A percentile compares a stretch with the other conserved stretches of the same genome.
These are phyloP conservation scores for Flagelloscypha sp. DNA, from an alignment of 768 basidiomycete species.

Conservation along the genomic window DNA sequence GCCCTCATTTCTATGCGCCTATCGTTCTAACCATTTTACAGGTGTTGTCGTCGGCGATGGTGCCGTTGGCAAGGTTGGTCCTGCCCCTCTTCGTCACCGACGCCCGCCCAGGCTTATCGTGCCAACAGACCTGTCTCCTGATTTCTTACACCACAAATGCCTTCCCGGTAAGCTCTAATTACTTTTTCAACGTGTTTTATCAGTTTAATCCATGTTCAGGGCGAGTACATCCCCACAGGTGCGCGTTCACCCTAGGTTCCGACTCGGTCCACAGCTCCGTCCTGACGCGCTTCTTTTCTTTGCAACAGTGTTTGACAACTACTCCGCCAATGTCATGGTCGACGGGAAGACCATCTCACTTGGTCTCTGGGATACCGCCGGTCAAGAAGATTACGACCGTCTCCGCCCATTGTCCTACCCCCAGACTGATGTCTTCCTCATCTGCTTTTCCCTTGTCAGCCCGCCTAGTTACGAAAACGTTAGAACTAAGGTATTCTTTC, in stretches of 20 bases:
- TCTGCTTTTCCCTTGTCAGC: slow-evolving; percentile 97
- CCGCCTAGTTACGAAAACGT: slow-evolving; percentile 99
- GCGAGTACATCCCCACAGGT: slow-evolving; percentile 97
- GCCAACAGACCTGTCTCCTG: slow-evolving; percentile 83
- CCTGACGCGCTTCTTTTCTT: slow-evolving; percentile 8
- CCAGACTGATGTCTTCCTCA: slow-evolving; percentile 98
- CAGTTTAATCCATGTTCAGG: slow-evolving; percentile 37
- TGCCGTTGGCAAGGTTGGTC: slow-evolving; percentile 90
- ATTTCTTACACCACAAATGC: slow-evolving; percentile 99
- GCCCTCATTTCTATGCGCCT: slow-evolving; percentile 9
- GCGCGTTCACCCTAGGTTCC: slow-evolving; percentile 15
- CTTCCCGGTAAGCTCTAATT: slow-evolving; percentile 63
- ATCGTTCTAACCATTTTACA: slow-evolving; percentile 32
- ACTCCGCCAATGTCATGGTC: slow-evolving; percentile 97
- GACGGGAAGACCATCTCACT: slow-evolving; percentile 98
- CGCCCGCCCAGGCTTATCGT: slow-evolving; percentile 15
- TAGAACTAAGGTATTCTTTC: slow-evolving; percentile 74
- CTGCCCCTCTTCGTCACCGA: slow-evolving; percentile 6
- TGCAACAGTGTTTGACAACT: slow-evolving; percentile 91
- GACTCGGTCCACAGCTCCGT: slow-evolving; percentile 6
- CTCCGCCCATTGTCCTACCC: slow-evolving; percentile 97
- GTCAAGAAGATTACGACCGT: slow-evolving; percentile 98
- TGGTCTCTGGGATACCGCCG: slow-evolving; percentile 99
- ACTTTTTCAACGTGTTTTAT: slow-evolving; percentile 5
- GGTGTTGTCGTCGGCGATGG: slow-evolving; percentile 99